Percentiles rank a stretch among this genome's conserved stretches.
phyloP scores from a whole-genome alignment of 1,284 basidiomycete species.

The Paramarasmius palmivorus region DNA sequence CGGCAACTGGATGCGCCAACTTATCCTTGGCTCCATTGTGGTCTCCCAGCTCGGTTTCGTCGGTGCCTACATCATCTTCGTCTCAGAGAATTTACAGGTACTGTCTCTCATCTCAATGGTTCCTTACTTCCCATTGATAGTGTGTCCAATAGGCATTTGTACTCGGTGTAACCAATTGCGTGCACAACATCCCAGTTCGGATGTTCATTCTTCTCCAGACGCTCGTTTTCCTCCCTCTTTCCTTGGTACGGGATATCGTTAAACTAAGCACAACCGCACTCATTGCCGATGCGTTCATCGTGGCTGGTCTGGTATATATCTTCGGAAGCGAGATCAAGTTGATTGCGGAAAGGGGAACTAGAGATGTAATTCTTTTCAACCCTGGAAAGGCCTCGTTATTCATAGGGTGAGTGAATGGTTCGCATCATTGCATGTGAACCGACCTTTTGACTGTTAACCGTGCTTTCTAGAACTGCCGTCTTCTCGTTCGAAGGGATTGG shows the following conservation, averaged over 20 bases:
- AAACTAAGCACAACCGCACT: slow-evolving; percentile 93
- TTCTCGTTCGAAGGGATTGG: slow-evolving; percentile 99
- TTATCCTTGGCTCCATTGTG: slow-evolving; percentile 87
- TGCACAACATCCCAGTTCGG: slow-evolving; percentile 66
- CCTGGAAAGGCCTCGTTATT: slow-evolving; percentile 86
- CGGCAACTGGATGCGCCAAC: slow-evolving; percentile 89
- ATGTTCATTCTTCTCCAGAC: slow-evolving; percentile 80
- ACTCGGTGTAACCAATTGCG: slow-evolving; percentile 81
- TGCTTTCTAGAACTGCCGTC: slow-evolving; percentile 78
- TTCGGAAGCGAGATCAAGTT: slow-evolving; percentile 78
- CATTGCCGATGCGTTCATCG: slow-evolving; percentile 93
- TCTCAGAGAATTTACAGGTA: slow-evolving; percentile 87
- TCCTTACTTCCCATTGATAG: no score
- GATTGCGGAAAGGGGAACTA: slow-evolving; percentile 68
- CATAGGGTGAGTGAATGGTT: slow-evolving; percentile 86
- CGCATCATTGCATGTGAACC: neutral
- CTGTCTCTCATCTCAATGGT: no score
- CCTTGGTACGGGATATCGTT: slow-evolving; percentile 85
- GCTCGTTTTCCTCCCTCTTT: slow-evolving; percentile 84
- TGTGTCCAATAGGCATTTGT: no score
- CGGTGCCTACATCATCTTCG: slow-evolving; percentile 93
- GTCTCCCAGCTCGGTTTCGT: slow-evolving; percentile 92
- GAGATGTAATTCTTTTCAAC: slow-evolving; percentile 91
- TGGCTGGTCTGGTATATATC: slow-evolving; percentile 87
- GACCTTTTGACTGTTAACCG: slow-evolving; percentile 5